Percentiles rank a stretch among this genome's conserved stretches.
These are phyloP conservation scores for Dictyostelium capitatum DNA, from an alignment of 78 protist genomes.

Conservation along the genomic window DNA sequence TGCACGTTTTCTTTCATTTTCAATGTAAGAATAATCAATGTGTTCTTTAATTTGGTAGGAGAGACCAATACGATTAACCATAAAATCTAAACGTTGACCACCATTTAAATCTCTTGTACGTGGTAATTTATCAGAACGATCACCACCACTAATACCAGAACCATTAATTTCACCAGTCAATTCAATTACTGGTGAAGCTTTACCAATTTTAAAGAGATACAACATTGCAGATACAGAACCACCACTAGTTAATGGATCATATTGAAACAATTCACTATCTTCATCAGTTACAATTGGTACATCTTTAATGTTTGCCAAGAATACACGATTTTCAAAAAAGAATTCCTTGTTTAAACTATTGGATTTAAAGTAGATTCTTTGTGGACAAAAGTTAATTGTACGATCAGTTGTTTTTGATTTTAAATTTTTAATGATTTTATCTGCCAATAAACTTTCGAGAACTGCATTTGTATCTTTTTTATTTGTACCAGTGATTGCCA, in stretches of 20 bases:
- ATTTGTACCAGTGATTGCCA: not conserved
- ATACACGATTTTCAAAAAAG: not conserved
- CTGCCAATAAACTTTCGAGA: not conserved
- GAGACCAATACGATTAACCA: not conserved
- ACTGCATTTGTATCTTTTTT: not conserved
- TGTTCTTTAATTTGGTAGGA: not conserved
- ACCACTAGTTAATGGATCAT: conserved; percentile 46
- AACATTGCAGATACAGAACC: conserved; percentile 23
- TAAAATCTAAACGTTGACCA: not conserved
- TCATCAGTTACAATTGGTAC: not conserved
- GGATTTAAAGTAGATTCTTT: not conserved
- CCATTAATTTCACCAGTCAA: too few relatives aligned
- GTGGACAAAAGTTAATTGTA: not conserved
- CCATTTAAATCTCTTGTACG: not conserved
- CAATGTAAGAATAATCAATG: not conserved
- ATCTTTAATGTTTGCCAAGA: not conserved
- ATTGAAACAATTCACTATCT: not conserved
- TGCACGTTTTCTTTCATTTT: conserved; percentile 27
- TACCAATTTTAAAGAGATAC: not conserved
- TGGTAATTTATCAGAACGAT: not conserved
- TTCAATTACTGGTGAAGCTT: not conserved
- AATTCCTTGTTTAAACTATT: not conserved
- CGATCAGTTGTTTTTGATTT: not conserved
- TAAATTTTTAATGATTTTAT: not conserved
- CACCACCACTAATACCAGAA: too few relatives aligned